These are phyloP conservation scores for Lachancea lanzarotensis DNA, from an alignment of 805 yeast species.

Conservation along the genomic window DNA sequence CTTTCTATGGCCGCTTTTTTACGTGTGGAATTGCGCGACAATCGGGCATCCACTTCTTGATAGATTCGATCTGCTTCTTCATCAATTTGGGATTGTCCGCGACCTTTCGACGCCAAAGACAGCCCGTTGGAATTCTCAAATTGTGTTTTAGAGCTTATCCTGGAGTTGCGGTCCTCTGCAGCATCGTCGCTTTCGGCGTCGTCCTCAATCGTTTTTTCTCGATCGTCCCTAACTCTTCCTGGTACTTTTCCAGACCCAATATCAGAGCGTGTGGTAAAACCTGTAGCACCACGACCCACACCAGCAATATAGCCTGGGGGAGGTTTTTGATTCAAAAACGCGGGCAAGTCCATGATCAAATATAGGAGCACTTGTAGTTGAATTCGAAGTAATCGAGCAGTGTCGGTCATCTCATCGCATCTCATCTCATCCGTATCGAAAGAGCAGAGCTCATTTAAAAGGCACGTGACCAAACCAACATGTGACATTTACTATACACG, in stretches of 20 bases:
- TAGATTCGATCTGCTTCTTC: conserved; percentile 74
- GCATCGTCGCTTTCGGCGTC: background rate
- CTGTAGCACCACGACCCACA: conserved; percentile 90
- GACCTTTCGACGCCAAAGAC: conserved; percentile 15
- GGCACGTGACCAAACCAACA: too few species aligned
- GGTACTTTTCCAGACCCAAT: conserved; percentile 13
- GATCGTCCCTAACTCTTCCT: conserved; percentile 19
- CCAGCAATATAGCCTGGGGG: conserved; percentile 93
- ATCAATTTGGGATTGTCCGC: conserved; percentile 55
- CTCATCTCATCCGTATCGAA: too few species aligned
- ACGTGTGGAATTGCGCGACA: conserved; percentile 28
- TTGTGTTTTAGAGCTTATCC: background rate
- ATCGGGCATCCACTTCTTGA: conserved; percentile 54
- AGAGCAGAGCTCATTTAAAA: too few species aligned
- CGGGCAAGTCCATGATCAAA: conserved; percentile 41
- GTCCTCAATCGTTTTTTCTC: conserved; percentile 23
- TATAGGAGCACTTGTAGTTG: too few species aligned
- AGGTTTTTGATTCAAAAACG: conserved; percentile 75
- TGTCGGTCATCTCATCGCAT: too few species aligned
- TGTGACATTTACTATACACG: too few species aligned
- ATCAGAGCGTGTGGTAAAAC: conserved; percentile 82
- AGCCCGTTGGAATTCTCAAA: conserved; percentile 7
- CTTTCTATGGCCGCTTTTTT: background rate
- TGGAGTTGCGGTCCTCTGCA: background rate
- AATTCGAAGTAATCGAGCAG: too few species aligned